Evolutionary conservation across 768 basidiomycete species (phyloP), one percentile per base, ranked within the genome.

Genomic region (Phaeolepiota aurea): DNA sequence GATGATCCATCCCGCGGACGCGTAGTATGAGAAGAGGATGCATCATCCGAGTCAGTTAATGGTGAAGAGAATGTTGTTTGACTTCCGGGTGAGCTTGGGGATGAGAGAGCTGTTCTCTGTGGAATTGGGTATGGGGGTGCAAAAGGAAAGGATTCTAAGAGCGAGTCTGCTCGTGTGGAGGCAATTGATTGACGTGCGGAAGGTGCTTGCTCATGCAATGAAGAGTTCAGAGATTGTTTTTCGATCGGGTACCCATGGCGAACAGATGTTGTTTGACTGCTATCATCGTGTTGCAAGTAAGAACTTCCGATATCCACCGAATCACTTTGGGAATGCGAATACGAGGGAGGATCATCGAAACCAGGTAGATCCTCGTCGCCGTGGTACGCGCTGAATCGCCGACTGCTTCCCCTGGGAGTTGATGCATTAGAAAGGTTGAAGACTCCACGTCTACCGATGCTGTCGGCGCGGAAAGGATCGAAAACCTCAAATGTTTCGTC

Each of bases 101-200:
- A 83, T 2, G 83, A 79, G 45, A 85, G 70, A 49, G 79, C 64
- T 7, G 86, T 86, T 40, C 82, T 70, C 48, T 85, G 77, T 13
- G 86, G 87, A 44, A 90, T 88, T 4, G 88, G 88, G 4, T 86
- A 88, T 1, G 88, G 88, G 16, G 88, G 88, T 5, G 91, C 87
- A 55, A 91, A 89, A 23, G 85, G 86, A 69, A 91, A 91, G 11
- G 77, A 81, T 58, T 88, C 87, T 18, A 90, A 69, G 49, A 90
- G 87, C 2, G 87, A 89, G 54, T 90, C 87, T 19, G 86, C 84
- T 37, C 75, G 74, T 2, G 82, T 82, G 9, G 83, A 83, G 11
- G 82, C 64, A 10, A 75, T 75, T 20, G 80, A 82, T 42, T 76
- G 76, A 20, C 72, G 70, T 36, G 75, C 69, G 10, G 69, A 71